Evolutionary conservation across 495 filamentous ascomycete species (phyloP), one percentile per base, ranked within the genome.

Genomic region (Letharia columbiana): DNA sequence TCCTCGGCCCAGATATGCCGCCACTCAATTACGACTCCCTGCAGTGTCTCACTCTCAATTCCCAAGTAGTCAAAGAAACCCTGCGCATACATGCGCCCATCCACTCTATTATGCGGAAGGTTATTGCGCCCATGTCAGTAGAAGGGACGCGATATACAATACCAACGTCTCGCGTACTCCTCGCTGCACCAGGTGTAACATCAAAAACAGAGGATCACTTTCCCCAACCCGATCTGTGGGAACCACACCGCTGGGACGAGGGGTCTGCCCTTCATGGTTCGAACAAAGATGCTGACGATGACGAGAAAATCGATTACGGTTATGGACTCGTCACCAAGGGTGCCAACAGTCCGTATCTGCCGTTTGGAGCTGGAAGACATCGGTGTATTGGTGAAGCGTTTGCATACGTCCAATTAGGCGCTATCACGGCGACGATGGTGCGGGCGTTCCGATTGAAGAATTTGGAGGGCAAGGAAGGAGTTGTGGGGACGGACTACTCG

Each of bases 371-470:
- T 1, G 94, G 94, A 8, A 81, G 94, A 62, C 94, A 98, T 77
- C 78, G 94, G 13, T 98, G 94, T 75, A 97, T 98, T 72, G 94
- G 94, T 58, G 94, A 97, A 78, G 91, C 96, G 72, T 98, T 97
- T 73, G 94, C 94, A 64, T 96, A 95, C 73, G 81, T 96, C 67
- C 93, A 98, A 76, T 80, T 98, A 57, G 85, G 86, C 66, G 91
- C 90, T 15, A 96, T 98, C 70, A 78, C 88, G 60, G 90, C 88
- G n/a, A 87, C 84, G 41, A 79, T 92, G 60, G 87, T 96, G 58
- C 80, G 92, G 47, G 70, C 84, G 45, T 88, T 96, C 76, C 87
- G 86, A 75, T 82, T 96, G 57, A 80, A 78, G 66, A 95, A 90
- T 67, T 74, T 86, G 9, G 83, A 89, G 64, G 90, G 87, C 13